Evolutionary conservation across 2,329 filamentous ascomycete genomes (phyloP), one percentile per base, ranked within the genome.

Genomic region (Hymenoscyphus albidus): DNA sequence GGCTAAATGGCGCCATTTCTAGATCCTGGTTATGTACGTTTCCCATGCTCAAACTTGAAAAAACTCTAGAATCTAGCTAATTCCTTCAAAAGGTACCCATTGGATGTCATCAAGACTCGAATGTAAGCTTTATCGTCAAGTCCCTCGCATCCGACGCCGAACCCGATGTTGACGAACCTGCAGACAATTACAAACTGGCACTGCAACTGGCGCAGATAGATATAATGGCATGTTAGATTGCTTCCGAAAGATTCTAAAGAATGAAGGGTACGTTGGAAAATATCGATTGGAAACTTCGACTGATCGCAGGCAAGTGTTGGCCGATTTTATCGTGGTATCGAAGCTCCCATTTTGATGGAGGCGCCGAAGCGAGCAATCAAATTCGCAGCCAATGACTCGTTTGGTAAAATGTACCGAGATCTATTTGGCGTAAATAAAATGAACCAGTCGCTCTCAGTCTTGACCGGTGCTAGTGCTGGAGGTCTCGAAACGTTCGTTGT

Each of bases 211-310:
- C 65, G 88, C 88, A 70, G 95, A 98, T 74, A 82, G 85, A 72
- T 98, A 99, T 85, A 97, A 87, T 81, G 92, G 95, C 84, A 99
- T 98, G 93, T 76, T 97, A 65, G 95, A 99, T 80, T 98, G 94
- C 83, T 96, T 99, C 84, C 85, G 87, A 76, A 99, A 99, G 86
- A 99, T 99, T 75, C 87, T 99, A 78, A 90, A 87, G 80, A 89
- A 96, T 77, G 95, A 99, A 82, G 95, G 95, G 92, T 96, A 86
- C 70, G 83, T 72, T 58, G 6, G 32, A 44, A 51, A 38, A 31
- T 10, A 14, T 14, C 16, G 31, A 58, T 18, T 10, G 22, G 51
- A 65, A 22, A 22, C 31, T 54, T n/a, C 32, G 58, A 13, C 69
- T 69, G 40, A 66, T 51, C 40, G 5, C 62, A 27, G 27, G 35